Evolutionary conservation across 768 basidiomycete species (phyloP).

Genomic region (Tephrocybe sp.): DNA sequence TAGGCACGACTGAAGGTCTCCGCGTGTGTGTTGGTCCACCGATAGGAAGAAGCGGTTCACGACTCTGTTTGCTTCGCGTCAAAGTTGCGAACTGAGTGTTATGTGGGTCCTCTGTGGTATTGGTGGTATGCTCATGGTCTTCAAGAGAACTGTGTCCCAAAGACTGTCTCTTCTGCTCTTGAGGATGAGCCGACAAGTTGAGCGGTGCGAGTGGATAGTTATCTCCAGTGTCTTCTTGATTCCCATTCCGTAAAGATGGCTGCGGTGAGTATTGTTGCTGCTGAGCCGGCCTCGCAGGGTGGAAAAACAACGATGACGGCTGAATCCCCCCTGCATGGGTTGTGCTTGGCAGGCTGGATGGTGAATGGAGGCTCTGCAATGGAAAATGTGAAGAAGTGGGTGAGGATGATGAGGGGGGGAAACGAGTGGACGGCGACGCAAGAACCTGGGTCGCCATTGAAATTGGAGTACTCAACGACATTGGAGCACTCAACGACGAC

Average conservation of each 20-base stretch:
- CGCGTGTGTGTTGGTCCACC: slow-evolving; percentile 29
- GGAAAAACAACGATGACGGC: slow-evolving; percentile 79
- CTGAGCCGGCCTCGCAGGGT: slow-evolving; percentile 60
- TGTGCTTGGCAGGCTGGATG: slow-evolving; percentile 29
- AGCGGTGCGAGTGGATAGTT: slow-evolving; percentile 14
- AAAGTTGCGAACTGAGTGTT: slow-evolving; percentile 30
- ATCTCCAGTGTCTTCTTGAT: slow-evolving; percentile 8
- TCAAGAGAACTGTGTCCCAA: slow-evolving; percentile 10
- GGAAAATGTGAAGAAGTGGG: slow-evolving; percentile 15
- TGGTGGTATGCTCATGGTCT: slow-evolving; percentile 9
- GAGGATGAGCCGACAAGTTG: neutral
- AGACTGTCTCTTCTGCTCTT: slow-evolving; percentile 12
- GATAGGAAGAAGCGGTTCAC: slow-evolving; percentile 71
- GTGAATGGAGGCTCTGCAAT: slow-evolving; percentile 13
- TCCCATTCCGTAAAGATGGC: slow-evolving; percentile 28
- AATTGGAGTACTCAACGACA: slow-evolving; percentile 9
- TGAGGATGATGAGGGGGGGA: slow-evolving; percentile 5
- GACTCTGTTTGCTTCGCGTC: slow-evolving; percentile 59
- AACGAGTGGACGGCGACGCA: slow-evolving; percentile 1
- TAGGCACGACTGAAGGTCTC: slow-evolving; percentile 21
- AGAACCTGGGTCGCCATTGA: neutral
- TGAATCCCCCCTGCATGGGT: slow-evolving; percentile 76
- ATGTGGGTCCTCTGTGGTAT: slow-evolving; percentile 9
- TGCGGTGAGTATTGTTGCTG: slow-evolving; percentile 42
- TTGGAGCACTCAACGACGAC: no score